Conservation (phyloP, 805 yeast species). For the Torulaspora indica region DNA sequence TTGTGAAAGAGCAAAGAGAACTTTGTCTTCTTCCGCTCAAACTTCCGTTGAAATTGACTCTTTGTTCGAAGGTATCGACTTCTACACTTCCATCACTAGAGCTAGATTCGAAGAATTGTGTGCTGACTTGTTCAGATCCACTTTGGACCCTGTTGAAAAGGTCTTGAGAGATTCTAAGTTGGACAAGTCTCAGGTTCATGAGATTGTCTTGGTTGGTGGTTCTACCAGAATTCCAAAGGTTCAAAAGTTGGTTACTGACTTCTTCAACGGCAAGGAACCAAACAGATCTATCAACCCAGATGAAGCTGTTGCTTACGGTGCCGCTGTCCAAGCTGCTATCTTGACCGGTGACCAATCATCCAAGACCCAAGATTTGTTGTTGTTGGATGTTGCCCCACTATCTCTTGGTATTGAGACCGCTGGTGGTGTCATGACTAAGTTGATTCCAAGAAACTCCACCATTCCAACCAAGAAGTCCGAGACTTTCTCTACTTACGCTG, state of each 20-base stretch:
- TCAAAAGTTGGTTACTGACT: slow-evolving; percentile 94
- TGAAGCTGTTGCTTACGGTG: slow-evolving; percentile 99
- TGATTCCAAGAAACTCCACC: slow-evolving; percentile 97
- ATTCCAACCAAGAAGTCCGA: slow-evolving; percentile 98
- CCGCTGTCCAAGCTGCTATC: slow-evolving; percentile 98
- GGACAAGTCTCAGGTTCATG: slow-evolving; percentile 88
- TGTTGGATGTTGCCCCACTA: slow-evolving; percentile 98
- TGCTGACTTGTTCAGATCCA: slow-evolving; percentile 92
- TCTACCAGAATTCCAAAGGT: slow-evolving; percentile 99
- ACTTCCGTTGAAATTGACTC: slow-evolving; percentile 96
- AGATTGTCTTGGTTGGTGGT: slow-evolving; percentile 97
- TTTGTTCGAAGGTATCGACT: slow-evolving; percentile 92
- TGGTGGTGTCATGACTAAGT: slow-evolving; percentile 99
- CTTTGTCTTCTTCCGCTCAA: slow-evolving; percentile 94
- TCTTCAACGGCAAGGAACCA: slow-evolving; percentile 98
- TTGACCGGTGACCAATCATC: slow-evolving; percentile 96
- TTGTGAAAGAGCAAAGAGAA: slow-evolving; percentile 99
- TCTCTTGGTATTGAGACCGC: slow-evolving; percentile 99
- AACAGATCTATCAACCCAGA: slow-evolving; percentile 97
- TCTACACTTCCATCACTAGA: slow-evolving; percentile 96
- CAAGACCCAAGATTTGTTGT: slow-evolving; percentile 93
- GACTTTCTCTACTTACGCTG: slow-evolving; percentile 96
- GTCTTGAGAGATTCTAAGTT: slow-evolving; percentile 90
- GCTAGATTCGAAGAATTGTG: slow-evolving; percentile 98
- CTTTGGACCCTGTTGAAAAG: slow-evolving; percentile 93